Evolutionary conservation across 2,329 filamentous ascomycete genomes (phyloP).

Genomic region (Stagonosporopsis chrysanthemi): DNA sequence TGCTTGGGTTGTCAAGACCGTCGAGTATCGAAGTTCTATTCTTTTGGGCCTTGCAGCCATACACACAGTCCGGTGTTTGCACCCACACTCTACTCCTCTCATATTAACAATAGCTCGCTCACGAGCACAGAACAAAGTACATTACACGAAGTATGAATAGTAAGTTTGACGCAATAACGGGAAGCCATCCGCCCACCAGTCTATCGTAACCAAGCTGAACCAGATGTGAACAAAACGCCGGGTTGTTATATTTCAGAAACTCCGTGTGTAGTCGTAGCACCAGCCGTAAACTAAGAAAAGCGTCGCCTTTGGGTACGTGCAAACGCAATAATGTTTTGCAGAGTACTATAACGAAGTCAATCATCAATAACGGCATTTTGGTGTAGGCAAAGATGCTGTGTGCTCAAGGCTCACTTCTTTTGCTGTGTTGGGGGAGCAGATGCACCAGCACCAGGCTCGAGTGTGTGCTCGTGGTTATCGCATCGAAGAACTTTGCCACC

Average conservation of each 20-base stretch:
- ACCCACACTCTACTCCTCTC: not conserved
- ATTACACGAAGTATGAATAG: slow-evolving; percentile 23
- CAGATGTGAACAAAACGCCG: slow-evolving; percentile 10
- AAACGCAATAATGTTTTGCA: slow-evolving; percentile 10
- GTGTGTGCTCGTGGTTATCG: slow-evolving; percentile 80
- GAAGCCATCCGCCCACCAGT: slow-evolving; percentile 11
- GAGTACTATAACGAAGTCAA: slow-evolving; percentile 14
- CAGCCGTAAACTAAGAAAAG: slow-evolving; percentile 8
- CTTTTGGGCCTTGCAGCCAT: slow-evolving; percentile 8
- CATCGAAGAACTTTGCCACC: slow-evolving; percentile 76
- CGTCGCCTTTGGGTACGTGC: slow-evolving; percentile 5
- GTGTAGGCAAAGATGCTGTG: slow-evolving; percentile 1
- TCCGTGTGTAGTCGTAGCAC: slow-evolving; percentile 8
- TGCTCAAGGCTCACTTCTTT: slow-evolving; percentile 40
- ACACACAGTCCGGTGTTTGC: slow-evolving; percentile 1
- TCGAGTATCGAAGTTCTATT: slow-evolving; percentile 14
- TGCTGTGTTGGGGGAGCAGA: slow-evolving; percentile 44
- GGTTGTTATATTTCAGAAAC: slow-evolving; percentile 10
- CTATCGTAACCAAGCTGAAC: slow-evolving; percentile 12
- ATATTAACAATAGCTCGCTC: slow-evolving; percentile 15
- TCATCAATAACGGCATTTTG: slow-evolving; percentile 8
- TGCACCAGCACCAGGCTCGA: slow-evolving; percentile 68
- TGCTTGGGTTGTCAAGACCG: slow-evolving; percentile 5
- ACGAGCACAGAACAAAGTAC: slow-evolving; percentile 19
- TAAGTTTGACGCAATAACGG: slow-evolving; percentile 3